Evolutionary conservation across 495 filamentous ascomycete genomes (phyloP).

Genomic region (Staphylotrichum tortipilum): DNA sequence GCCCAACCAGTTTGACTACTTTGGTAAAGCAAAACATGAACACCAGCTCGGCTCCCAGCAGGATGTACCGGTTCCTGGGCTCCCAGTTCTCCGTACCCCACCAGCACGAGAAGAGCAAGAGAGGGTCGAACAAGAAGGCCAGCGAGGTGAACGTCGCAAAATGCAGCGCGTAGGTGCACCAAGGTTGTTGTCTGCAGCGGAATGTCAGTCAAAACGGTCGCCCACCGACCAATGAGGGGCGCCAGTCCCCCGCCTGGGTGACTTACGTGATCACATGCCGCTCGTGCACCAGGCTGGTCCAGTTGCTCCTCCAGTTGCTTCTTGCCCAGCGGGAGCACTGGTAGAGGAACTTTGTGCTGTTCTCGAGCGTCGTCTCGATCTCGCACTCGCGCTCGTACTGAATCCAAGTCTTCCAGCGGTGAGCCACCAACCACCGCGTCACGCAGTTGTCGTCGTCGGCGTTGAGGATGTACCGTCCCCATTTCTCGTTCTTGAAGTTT

Average conservation of each 20-base stretch:
- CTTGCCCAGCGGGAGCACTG: constrained; percentile 77
- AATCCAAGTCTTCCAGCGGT: constrained; percentile 68
- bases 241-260: not conserved
- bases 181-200: constrained; percentile 52
- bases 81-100: constrained; percentile 40
- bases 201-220: not conserved
- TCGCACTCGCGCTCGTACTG: constrained; percentile 67
- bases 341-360: constrained; percentile 62
- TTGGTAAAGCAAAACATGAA: constrained; percentile 57
- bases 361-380: constrained; percentile 68
- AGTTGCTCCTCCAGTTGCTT: constrained; percentile 76
- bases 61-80: constrained; percentile 28
- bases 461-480: constrained; percentile 65
- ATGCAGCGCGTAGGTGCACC: constrained; percentile 70
- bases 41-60: constrained; percentile 42
- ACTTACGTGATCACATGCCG: constrained; percentile 62
- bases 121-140: constrained; percentile 54
- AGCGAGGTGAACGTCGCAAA: constrained; percentile 65
- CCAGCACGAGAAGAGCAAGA: constrained; percentile 51
- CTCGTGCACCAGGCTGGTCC: constrained; percentile 64
- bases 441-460: constrained; percentile 82
- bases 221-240: no score
- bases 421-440: constrained; percentile 68
- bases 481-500: constrained; percentile 63
- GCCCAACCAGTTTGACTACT: constrained; percentile 64